Conservation (phyloP, 345 rosid genomes). For the Lepidium africanum region DNA sequence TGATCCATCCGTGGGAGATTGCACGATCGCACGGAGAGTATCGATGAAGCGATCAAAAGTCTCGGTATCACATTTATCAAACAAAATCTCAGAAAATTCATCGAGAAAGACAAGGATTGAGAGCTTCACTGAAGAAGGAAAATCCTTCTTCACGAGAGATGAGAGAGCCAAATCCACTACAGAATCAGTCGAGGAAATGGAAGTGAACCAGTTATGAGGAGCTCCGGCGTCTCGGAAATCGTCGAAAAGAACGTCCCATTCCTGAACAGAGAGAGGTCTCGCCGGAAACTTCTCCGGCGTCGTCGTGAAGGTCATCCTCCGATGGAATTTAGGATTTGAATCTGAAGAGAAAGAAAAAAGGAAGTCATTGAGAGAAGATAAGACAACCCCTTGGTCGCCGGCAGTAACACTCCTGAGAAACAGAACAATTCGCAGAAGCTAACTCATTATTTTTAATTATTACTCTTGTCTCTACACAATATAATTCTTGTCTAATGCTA, state of each 20-base stretch:
- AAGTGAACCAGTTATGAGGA: constrained; percentile 48
- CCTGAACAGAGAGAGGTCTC: constrained; percentile 53
- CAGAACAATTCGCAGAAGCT: constrained; percentile 18
- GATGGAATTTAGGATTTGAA: constrained; percentile 13
- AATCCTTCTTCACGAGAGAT: constrained; percentile 58
- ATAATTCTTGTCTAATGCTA: neutral
- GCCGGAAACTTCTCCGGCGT: constrained; percentile 32
- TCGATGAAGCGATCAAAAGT: constrained; percentile 55
- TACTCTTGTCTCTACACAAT: neutral
- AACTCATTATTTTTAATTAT: constrained; percentile 9
- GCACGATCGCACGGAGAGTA: constrained; percentile 52
- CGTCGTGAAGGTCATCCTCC: constrained; percentile 30
- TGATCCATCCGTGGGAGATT: constrained; percentile 62
- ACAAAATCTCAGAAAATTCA: constrained; percentile 42
- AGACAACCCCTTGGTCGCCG: constrained; percentile 12
- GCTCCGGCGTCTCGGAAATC: constrained; percentile 67
- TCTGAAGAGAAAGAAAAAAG: neutral
- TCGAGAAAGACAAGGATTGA: constrained; percentile 76
- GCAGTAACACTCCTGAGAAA: constrained; percentile 9
- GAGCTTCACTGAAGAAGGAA: constrained; percentile 51
- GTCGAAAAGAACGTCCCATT: constrained; percentile 75
- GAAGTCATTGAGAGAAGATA: constrained; percentile 22
- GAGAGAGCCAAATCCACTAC: constrained; percentile 57
- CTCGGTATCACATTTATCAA: constrained; percentile 10
- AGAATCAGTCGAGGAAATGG: constrained; percentile 30